A percentile compares a stretch with the other conserved stretches of the same genome.
phyloP scores from a whole-genome alignment of 2,329 filamentous ascomycete genomes.

The Sclerotinia borealis region DNA sequence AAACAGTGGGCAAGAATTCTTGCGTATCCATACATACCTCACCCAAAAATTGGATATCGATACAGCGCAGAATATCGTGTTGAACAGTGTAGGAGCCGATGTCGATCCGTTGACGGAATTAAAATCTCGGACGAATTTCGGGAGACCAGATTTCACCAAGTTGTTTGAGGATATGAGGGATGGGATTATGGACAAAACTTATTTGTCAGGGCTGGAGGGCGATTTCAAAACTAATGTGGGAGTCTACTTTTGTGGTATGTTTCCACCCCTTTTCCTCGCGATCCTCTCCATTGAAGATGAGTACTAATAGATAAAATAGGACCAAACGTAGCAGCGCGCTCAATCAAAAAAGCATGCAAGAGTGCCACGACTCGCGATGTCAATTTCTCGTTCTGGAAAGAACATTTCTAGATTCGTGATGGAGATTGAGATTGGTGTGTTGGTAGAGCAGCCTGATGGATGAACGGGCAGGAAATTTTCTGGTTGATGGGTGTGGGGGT shows the following conservation, averaged over 20 bases:
- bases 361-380: conserved; percentile 69
- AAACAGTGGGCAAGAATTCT: conserved; percentile 70
- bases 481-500: no score
- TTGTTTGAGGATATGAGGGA: conserved; percentile 81
- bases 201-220: conserved; percentile 74
- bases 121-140: conserved; percentile 86
- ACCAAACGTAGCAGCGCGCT: conserved; percentile 54
- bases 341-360: conserved; percentile 78
- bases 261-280: conserved; percentile 34
- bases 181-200: conserved; percentile 78
- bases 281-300: not conserved
- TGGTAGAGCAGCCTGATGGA: conserved; percentile 16
- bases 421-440: not conserved
- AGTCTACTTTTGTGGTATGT: conserved; percentile 94
- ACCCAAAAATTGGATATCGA: conserved; percentile 90
- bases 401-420: conserved; percentile 59
- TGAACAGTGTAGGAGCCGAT: conserved; percentile 86
- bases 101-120: conserved; percentile 90
- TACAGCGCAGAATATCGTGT: conserved; percentile 91
- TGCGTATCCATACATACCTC: conserved; percentile 96
- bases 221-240: conserved; percentile 78
- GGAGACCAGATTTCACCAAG: conserved; percentile 79
- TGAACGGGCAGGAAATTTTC: no score
- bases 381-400: conserved; percentile 97
- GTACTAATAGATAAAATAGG: conserved; percentile 22